Conservation (phyloP, 306 rosid genomes). For the Acacia acuminata region DNA sequence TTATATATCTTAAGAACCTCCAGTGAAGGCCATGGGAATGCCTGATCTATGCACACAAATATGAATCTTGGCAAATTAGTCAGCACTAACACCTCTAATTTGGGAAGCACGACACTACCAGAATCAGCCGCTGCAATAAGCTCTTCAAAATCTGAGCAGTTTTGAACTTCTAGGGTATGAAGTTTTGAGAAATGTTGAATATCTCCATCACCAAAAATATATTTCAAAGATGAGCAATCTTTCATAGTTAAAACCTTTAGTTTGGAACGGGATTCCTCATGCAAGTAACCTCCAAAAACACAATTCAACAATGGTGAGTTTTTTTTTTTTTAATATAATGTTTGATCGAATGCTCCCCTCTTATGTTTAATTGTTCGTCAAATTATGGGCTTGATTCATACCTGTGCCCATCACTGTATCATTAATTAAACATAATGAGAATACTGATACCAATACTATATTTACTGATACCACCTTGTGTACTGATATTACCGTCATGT, state of each 20-base stretch:
- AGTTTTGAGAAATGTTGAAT: not conserved
- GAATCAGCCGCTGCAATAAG: not conserved
- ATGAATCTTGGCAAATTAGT: not conserved
- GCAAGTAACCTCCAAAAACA: slow-evolving; percentile 8
- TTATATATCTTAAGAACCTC: not conserved
- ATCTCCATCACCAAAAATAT: not conserved
- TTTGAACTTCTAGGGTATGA: not conserved
- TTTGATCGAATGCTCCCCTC: too few species aligned
- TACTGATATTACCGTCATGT: too few species aligned
- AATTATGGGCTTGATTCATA: too few species aligned
- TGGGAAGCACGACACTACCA: not conserved
- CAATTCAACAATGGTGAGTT: too few species aligned
- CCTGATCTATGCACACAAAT: not conserved
- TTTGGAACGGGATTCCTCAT: not conserved
- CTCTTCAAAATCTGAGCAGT: slow-evolving; percentile 17
- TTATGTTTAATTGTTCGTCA: too few species aligned
- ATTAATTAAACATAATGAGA: too few species aligned
- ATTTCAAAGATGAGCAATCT: slow-evolving; percentile 2
- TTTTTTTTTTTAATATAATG: too few species aligned
- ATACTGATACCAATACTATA: too few species aligned
- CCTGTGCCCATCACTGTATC: too few species aligned
- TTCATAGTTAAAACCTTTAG: not conserved
- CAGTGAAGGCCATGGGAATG: slow-evolving; percentile 14
- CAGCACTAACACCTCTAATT: not conserved
- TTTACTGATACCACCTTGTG: too few species aligned